Conservation (phyloP, 495 filamentous ascomycete species). For the Letharia lupina region DNA sequence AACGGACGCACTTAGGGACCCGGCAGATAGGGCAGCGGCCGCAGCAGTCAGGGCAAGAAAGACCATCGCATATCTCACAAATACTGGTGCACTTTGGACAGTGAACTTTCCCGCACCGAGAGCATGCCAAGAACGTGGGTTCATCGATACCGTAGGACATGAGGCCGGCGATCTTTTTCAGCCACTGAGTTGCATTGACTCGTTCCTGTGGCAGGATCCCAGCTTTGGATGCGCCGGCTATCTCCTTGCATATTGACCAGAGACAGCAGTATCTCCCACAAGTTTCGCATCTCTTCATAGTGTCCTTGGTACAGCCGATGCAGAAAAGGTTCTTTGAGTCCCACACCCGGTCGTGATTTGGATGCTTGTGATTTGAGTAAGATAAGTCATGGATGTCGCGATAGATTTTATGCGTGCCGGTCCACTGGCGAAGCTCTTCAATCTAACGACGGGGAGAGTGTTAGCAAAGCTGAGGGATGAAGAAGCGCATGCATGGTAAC, state of each 20-base stretch:
- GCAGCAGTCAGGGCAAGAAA: slow-evolving; percentile 27
- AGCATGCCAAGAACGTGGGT: slow-evolving; percentile 29
- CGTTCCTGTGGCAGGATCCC: slow-evolving; percentile 3
- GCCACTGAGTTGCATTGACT: neutral
- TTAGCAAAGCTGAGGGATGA: neutral
- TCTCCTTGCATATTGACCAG: neutral
- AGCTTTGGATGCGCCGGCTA: neutral
- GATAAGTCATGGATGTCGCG: neutral
- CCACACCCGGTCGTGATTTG: slow-evolving; percentile 23
- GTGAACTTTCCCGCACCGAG: slow-evolving; percentile 26
- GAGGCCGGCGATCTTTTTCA: neutral
- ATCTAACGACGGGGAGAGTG: neutral
- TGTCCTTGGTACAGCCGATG: neutral
- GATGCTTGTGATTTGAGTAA: slow-evolving; percentile 13
- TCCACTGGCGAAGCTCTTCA: neutral
- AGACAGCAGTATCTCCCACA: slow-evolving; percentile 4
- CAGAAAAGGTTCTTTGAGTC: slow-evolving; percentile 18
- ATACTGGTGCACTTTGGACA: slow-evolving; percentile 12
- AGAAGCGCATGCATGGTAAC: neutral
- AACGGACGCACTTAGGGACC: slow-evolving; percentile 27
- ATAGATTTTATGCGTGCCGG: slow-evolving; percentile 8
- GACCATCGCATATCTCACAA: slow-evolving; percentile 5
- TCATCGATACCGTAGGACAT: slow-evolving; percentile 7
- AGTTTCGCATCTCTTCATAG: neutral
- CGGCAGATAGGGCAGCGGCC: slow-evolving; percentile 30